Base-by-base conservation (phyloP, 192 early-diverging fungal genomes). In the Backusella luteola region DNA sequence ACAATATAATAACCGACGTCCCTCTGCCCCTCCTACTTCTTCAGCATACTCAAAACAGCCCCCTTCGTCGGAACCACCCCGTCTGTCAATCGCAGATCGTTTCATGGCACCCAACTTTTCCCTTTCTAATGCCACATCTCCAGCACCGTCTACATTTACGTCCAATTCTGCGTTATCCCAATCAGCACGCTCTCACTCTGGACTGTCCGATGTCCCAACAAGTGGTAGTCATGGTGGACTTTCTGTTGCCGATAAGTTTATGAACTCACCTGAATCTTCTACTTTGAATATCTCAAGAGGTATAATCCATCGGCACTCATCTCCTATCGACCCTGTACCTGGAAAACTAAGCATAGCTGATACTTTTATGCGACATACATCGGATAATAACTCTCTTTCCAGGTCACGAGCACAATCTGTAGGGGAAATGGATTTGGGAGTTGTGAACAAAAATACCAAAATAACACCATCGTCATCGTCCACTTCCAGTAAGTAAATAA, bases 161-260 rank as follows among this genome's bases (percentile, higher is more conserved):
- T 29, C 38, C 21, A 72, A n/a, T 29, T 39, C 29, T 8, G 23
- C 11, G 5, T 32, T 19, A 34, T 34, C 42, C 23, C 8, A 46
- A 29, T 72, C 70, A 44, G 29, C 14, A 32, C 41, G 15, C 19
- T 29, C 41, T 17, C 29, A 42, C 39, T 71, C 69, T 41, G 39
- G 11, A 29, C 41, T 44, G 6, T 34, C 15, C 5, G 32, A 46
- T 32, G 36, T 21, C 15, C 68, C 35, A 21, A 44, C 46, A 52
- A 21, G 36, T 29, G 46, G 46, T 72, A 32, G 39, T 29, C 7
- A 71, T 19, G 21, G 29, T 17, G 19, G 32, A n/a, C 6, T 29
- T 17, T 72, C 70, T 72, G 15, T 72, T 63, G 73, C 73, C 5
- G 38, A 74, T 21, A 52, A 53, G 12, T 74, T 74, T 59, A 66